Conservation (phyloP, 2,329 filamentous ascomycete genomes). For the Westerdykella aurantiaca region DNA sequence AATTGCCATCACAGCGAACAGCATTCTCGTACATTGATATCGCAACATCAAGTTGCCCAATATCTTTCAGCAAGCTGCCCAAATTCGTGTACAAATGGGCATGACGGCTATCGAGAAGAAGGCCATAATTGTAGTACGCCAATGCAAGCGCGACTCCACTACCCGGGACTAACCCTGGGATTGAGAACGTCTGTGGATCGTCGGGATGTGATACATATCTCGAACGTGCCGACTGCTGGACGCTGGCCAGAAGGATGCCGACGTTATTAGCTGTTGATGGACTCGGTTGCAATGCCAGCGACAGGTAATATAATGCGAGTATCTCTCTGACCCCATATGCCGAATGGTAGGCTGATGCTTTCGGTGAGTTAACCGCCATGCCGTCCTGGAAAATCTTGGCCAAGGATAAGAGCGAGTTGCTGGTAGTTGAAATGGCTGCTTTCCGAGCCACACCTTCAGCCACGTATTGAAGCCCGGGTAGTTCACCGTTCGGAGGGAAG, state of each 20-base stretch:
- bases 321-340: constrained; percentile 84
- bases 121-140: constrained; percentile 90
- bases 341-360: constrained; percentile 51
- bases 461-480: constrained; percentile 73
- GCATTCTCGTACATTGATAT: constrained; percentile 97
- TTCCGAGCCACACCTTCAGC: constrained; percentile 61
- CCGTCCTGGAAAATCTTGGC: constrained; percentile 98
- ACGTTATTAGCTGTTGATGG: constrained; percentile 98
- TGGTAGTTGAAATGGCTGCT: constrained; percentile 85
- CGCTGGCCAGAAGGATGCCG: constrained; percentile 89
- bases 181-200: constrained; percentile 32
- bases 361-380: constrained; percentile 67
- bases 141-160: constrained; percentile 84
- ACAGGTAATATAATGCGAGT: constrained; percentile 89
- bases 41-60: constrained; percentile 83
- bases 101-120: constrained; percentile 79
- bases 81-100: constrained; percentile 96
- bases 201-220: constrained; percentile 32
- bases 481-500: constrained; percentile 67
- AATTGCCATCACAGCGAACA: constrained; percentile 84
- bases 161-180: constrained; percentile 76
- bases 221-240: constrained; percentile 62
- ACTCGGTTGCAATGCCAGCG: constrained; percentile 86
- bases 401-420: constrained; percentile 87
- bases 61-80: constrained; percentile 90